Percentiles rank a stretch among this genome's conserved stretches.
Evolutionary conservation across 202 grass and related monocot genomes (phyloP).

Genomic region (Schoenoplectus tabernaemontani): DNA sequence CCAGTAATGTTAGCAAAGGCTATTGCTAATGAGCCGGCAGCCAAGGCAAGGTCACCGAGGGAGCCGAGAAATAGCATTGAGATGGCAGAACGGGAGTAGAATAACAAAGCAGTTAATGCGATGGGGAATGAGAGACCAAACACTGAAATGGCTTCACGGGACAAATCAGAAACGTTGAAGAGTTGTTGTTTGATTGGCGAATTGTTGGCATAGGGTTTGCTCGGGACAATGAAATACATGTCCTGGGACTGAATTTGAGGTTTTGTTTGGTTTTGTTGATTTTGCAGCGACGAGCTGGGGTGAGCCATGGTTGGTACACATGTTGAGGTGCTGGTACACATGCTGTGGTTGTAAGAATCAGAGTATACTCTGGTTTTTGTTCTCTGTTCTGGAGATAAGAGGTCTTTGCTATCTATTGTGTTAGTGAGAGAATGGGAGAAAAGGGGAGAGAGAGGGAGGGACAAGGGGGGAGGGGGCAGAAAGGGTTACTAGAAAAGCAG

Average conservation of each 20-base stretch:
- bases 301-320: constrained; percentile 8
- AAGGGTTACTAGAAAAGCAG: too few species aligned
- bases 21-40: constrained; percentile 74
- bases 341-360: neutral
- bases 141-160: constrained; percentile 47
- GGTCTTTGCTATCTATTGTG: too few species aligned
- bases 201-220: neutral
- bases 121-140: constrained; percentile 74
- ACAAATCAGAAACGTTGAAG: constrained; percentile 3
- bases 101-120: constrained; percentile 62
- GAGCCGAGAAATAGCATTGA: constrained; percentile 95
- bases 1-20: constrained; percentile 95
- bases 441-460: neutral
- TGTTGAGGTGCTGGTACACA: constrained; percentile 41
- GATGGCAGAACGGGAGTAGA: constrained; percentile 73
- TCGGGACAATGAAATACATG: neutral
- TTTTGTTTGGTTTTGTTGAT: neutral
- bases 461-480: too few species aligned
- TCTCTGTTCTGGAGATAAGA: too few species aligned
- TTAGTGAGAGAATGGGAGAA: neutral
- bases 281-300: neutral
- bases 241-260: neutral
- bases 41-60: constrained; percentile 78
- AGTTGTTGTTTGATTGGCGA: neutral
- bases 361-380: too few species aligned